phyloP scores from a whole-genome alignment of 768 basidiomycete genomes.

The Podaxis sp. region DNA sequence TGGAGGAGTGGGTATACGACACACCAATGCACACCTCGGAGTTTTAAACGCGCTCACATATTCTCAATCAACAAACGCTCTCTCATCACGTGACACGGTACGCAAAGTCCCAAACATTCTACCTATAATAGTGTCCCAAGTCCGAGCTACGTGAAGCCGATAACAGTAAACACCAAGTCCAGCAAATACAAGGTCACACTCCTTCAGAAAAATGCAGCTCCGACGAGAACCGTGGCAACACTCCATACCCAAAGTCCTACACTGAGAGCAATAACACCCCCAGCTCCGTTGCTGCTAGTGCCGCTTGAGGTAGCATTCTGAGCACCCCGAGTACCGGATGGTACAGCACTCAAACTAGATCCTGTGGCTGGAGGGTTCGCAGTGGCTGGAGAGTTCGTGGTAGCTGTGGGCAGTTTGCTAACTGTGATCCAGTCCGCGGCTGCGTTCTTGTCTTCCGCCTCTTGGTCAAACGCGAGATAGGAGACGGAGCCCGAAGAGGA shows the following conservation, averaged over 20 bases:
- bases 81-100: slow-evolving; percentile 11
- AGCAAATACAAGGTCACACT: too few species aligned
- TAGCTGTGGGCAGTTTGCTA: slow-evolving; percentile 41
- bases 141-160: neutral
- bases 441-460: slow-evolving; percentile 41
- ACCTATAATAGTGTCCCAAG: neutral
- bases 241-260: slow-evolving; percentile 11
- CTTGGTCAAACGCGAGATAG: slow-evolving; percentile 57
- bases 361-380: neutral
- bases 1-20: neutral
- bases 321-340: neutral
- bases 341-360: neutral
- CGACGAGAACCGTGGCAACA: neutral
- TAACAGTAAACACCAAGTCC: too few species aligned
- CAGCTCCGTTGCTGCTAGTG: slow-evolving; percentile 5
- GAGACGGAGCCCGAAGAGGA: slow-evolving; percentile 57
- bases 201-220: slow-evolving; percentile 1
- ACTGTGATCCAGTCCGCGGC: slow-evolving; percentile 51
- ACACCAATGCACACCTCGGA: neutral
- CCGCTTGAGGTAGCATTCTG: neutral
- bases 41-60: slow-evolving; percentile 4
- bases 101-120: too few species aligned
- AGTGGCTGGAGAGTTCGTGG: slow-evolving; percentile 24
- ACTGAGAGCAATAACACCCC: neutral
- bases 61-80: neutral